These are phyloP conservation scores for Lonicera japonica DNA, from an alignment of 129 eudicot genomes.

Conservation along the genomic window DNA sequence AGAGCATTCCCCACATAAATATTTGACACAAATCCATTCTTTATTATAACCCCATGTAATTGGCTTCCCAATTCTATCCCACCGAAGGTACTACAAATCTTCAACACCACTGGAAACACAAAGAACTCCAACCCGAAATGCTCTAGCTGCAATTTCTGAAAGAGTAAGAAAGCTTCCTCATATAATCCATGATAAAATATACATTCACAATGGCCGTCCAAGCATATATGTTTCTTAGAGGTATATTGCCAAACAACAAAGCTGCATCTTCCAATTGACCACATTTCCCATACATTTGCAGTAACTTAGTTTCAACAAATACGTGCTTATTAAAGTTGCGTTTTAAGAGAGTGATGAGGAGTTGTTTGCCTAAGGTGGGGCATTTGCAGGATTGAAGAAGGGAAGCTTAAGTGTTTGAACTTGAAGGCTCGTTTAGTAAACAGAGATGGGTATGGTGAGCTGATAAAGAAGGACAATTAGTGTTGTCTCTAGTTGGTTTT, in stretches of 20 bases:
- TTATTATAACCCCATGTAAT: slow-evolving; percentile 29
- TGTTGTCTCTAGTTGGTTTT: background rate
- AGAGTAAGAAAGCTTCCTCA: slow-evolving; percentile 21
- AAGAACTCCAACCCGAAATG: slow-evolving; percentile 34
- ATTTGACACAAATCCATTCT: slow-evolving; percentile 29
- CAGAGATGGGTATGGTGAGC: background rate
- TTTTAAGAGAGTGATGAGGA: slow-evolving; percentile 29
- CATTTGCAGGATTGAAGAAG: slow-evolving; percentile 25
- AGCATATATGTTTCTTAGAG: slow-evolving; percentile 25
- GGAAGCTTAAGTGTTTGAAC: slow-evolving; percentile 25
- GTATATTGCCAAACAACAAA: slow-evolving; percentile 35
- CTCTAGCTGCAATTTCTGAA: slow-evolving; percentile 17
- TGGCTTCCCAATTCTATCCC: slow-evolving; percentile 38
- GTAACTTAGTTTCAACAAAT: slow-evolving; percentile 35
- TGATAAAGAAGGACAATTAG: slow-evolving; percentile 2
- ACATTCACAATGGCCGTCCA: slow-evolving; percentile 31
- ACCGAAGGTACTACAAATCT: slow-evolving; percentile 35
- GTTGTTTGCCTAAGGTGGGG: slow-evolving; percentile 24
- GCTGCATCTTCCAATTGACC: slow-evolving; percentile 23
- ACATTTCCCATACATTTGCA: slow-evolving; percentile 28
- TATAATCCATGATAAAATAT: slow-evolving; percentile 20
- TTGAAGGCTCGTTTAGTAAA: slow-evolving; percentile 8
- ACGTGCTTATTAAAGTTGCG: slow-evolving; percentile 26
- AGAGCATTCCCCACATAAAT: slow-evolving; percentile 40
- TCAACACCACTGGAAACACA: slow-evolving; percentile 35